A percentile compares a stretch with the other conserved stretches of the same genome.
Evolutionary conservation across 257 asterid species (phyloP).

Genomic region (Eucommia ulmoides): DNA sequence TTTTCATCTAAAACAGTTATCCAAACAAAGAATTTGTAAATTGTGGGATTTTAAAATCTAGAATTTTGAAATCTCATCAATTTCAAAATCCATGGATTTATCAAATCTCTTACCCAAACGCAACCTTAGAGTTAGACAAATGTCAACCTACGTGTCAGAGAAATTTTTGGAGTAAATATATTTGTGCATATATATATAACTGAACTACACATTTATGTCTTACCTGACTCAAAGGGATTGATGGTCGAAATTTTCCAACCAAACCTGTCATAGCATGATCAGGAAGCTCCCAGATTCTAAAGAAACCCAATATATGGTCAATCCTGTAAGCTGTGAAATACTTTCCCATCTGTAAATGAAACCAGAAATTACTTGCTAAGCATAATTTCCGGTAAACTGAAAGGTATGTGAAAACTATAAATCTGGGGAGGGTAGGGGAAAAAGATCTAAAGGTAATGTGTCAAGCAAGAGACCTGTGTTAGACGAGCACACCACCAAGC

Average conservation of each 20-base stretch:
- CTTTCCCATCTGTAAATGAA: slow-evolving; percentile 69
- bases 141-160: too few species aligned
- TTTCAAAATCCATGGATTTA: too few species aligned
- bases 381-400: neutral
- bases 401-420: neutral
- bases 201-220: too few species aligned
- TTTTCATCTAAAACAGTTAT: too few species aligned
- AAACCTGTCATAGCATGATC: slow-evolving; percentile 96
- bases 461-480: slow-evolving; percentile 47
- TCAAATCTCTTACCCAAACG: too few species aligned
- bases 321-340: slow-evolving; percentile 94
- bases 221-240: slow-evolving; percentile 87
- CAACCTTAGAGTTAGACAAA: too few species aligned
- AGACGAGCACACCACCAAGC: slow-evolving; percentile 99
- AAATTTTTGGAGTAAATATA: too few species aligned
- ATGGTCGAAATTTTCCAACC: slow-evolving; percentile 93
- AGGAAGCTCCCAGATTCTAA: slow-evolving; percentile 98
- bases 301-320: slow-evolving; percentile 90
- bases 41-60: too few species aligned
- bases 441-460: slow-evolving; percentile 1
- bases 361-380: neutral
- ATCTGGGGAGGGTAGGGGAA: neutral
- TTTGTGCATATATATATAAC: too few species aligned
- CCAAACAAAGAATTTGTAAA: too few species aligned
- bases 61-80: too few species aligned